Base-by-base conservation (phyloP, 345 rosid species). In the Moricandia arvensis region DNA sequence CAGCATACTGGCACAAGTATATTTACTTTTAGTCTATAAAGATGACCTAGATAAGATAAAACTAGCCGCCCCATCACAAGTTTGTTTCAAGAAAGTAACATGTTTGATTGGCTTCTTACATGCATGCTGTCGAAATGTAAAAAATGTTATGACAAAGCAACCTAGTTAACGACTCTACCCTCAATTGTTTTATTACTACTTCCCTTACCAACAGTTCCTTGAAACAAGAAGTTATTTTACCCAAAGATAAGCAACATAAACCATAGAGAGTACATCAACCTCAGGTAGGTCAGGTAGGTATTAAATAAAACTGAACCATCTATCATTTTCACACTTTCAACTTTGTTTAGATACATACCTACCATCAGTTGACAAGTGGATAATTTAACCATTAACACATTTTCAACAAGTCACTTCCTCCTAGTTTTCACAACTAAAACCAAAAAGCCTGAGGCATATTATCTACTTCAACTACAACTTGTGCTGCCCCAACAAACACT, bases 401-500 rank as follows among this genome's bases (percentile, higher is more conserved):
- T 68, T 30, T 51, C 8, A 37, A 49, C 37, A 76, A 69, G 69
- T 76, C 74, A 26, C 73, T 68, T 12, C 68, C 79, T 61, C 41
- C 62, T 59, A 68, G 62, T 53, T 60, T 34, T 53, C 47, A 69
- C 57, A 57, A 63, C 41, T 35, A 54, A 53, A 74, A 58, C 33
- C 29, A 68, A 47, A 66, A 43, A 17, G 47, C 0, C 8, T 54
- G 3, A 55, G 15, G 21, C 17, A 30, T 30, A 49, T 16, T 68
- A n/a, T 38, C 35, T 43, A 63, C 71, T 69, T 49, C 58, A 63
- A 63, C 29, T 27, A 59, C 77, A 47, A 78, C 72, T 77, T 77
- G 71, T 70, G 69, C 64, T 17, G 38, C 59, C 58, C 37, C 70
- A 62, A 49, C 43, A 33, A 26, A 59, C 73, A 47, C 68, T 75